phyloP scores from a whole-genome alignment of 306 rosid genomes.

The Ziziphus jujuba region DNA sequence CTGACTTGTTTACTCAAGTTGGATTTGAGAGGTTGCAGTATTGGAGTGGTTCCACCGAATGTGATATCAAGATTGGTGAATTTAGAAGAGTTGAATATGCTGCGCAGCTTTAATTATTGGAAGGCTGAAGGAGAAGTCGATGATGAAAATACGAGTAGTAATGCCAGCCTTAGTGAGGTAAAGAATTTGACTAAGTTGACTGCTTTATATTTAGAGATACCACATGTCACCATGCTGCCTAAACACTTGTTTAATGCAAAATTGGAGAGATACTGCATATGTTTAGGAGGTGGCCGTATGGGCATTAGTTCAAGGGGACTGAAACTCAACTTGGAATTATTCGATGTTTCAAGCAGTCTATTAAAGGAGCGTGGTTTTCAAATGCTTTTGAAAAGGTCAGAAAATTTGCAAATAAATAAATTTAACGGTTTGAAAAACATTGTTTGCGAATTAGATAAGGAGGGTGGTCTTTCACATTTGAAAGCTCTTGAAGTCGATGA shows the following conservation, averaged over 20 bases:
- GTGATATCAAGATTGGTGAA: constrained; percentile 11
- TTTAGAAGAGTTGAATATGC: constrained; percentile 18
- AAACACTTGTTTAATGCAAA: background rate
- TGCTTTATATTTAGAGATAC: background rate
- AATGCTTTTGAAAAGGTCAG: background rate
- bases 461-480: background rate
- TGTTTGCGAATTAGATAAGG: background rate
- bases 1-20: constrained; percentile 6
- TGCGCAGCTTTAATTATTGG: constrained; percentile 3
- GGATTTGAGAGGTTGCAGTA: background rate
- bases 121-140: background rate
- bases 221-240: background rate
- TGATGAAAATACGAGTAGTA: background rate
- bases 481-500: background rate
- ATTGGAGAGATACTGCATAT: background rate
- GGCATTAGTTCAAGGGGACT: no score
- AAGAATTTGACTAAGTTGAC: background rate
- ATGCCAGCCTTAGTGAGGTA: constrained; percentile 18
- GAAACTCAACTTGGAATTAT: background rate
- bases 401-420: background rate
- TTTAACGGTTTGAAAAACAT: background rate
- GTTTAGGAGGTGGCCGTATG: no score
- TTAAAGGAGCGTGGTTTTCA: background rate
- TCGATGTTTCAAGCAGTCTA: background rate
- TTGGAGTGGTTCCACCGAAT: background rate